Evolutionary conservation across 768 basidiomycete species (phyloP), one percentile per base, ranked within the genome.

Genomic region (Lactarius pseudohatsudake): DNA sequence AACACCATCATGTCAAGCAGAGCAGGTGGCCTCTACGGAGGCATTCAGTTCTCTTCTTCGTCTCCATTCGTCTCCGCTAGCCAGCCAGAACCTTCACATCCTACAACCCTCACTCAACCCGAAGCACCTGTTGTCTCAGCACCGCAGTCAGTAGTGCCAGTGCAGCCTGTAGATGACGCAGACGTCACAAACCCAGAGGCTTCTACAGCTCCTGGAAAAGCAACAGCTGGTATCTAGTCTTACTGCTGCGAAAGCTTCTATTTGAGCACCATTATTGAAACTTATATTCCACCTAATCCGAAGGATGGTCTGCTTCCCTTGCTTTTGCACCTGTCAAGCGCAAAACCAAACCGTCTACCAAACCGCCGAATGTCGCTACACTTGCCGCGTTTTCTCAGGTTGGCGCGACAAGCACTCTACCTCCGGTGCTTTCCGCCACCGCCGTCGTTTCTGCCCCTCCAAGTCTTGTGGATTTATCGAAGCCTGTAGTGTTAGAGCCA

Each of bases 231-330:
- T 84, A 84, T 81, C 79, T 79, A 77, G 75, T 75, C 80, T 77
- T 76, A 72, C 77, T 77, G 77, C 75, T 76, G 79, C 78, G 77
- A 75, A 59, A 55, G 57, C n/a, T 70, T 43, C 61, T 56, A 60
- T 62, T 69, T 69, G 57, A 58, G 62, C 60, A 58, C 30, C 59
- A 53, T 64, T 64, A 64, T 64, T 66, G 68, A 65, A 60, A 58
- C 67, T 45, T 61, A 69, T 63, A 58, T 65, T 60, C 71, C 60
- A 50, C 56, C 61, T 72, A 72, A 70, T 75, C 69, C 72, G 70
- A 83, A 93, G 92, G 86, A 77, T 94, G 93, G 92, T 94, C 92
- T 72, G 89, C 92, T 69, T 85, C 92, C 16, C 89, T 94, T 70
- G 93, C 91, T 20, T 95, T 94, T 72, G 93, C 92, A 10, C 93